Evolutionary conservation across 768 basidiomycete species (phyloP), one percentile per base, ranked within the genome.

Genomic region (Auricularia heimuer): DNA sequence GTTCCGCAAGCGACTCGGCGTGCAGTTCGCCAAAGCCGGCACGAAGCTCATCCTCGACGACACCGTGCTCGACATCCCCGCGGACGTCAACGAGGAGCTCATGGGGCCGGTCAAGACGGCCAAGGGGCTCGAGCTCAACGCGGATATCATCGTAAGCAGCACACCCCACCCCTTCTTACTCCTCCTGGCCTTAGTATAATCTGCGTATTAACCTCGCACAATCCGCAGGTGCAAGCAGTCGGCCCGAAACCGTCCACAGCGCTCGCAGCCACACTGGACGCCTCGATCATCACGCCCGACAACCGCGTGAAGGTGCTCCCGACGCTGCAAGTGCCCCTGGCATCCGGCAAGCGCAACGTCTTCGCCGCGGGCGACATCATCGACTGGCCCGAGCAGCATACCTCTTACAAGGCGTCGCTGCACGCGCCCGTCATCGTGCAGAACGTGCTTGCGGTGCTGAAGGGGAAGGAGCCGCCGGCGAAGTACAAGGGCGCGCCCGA

Each of bases 271-370:
- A 62, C 61, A 11, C 44, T 70, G 45, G 68, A 63, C 54, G 64
- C 69, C 14, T 61, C 54, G 18, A 47, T 67, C n/a, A 60, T 68
- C 29, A 63, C 66, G 10, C 34, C 61, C 3, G 60, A 61, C 16
- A 65, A 69, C 4, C 35, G 58, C 33, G 68, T 69, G 35, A 70
- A 65, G 35, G 70, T 69, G n/a, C 62, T 65, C 34, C 69, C 68
- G n/a, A 66, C 68, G 2, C 66, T 71, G 10, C 66, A 68, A 36
- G 47, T 71, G 16, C 65, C 63, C 14, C 67, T 64, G 11, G 36
- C n/a, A n/a, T 66, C 37, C 29, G 66, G 66, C 18, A 66, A 64
- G 51, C 67, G 37, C 58, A 66, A 51, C 54, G 65, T 69, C 21
- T 69, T 66, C 54, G 68, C 62, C n/a, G 61, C 63, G 14, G 68